These are phyloP conservation scores for Protomyces inundatus DNA, from an alignment of 1,139 yeast genomes.

Conservation along the genomic window DNA sequence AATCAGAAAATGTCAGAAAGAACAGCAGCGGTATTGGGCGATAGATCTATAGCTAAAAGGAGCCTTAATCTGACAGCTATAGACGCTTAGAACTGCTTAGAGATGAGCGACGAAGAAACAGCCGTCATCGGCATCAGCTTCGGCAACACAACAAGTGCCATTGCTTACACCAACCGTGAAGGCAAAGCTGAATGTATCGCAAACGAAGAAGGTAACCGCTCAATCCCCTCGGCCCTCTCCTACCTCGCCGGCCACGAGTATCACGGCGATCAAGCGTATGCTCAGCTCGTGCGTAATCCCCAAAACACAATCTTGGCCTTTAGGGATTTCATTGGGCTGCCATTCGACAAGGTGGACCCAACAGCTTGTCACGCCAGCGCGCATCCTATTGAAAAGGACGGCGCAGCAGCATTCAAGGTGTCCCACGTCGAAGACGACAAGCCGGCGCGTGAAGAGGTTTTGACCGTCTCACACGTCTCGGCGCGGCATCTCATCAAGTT, in stretches of 20 bases:
- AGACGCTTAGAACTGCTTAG: neutral
- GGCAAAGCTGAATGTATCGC: constrained; percentile 96
- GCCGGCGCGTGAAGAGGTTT: constrained; percentile 42
- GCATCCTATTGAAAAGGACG: constrained; percentile 65
- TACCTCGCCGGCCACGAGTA: constrained; percentile 93
- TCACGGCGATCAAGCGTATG: constrained; percentile 94
- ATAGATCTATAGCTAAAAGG: no score
- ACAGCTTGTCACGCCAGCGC: constrained; percentile 61
- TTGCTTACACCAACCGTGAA: constrained; percentile 78
- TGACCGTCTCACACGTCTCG: constrained; percentile 71
- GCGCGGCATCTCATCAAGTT: constrained; percentile 79
- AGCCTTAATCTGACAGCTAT: no score
- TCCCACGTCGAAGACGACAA: constrained; percentile 44
- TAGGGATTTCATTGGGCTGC: constrained; percentile 84
- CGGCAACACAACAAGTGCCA: constrained; percentile 93
- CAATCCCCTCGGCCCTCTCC: constrained; percentile 86
- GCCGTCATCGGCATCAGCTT: constrained; percentile 90
- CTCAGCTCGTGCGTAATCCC: constrained; percentile 88
- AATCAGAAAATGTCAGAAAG: neutral
- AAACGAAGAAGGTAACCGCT: constrained; percentile 98
- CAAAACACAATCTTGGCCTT: constrained; percentile 81
- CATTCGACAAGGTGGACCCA: constrained; percentile 60
- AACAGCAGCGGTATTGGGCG: neutral
- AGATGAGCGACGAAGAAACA: constrained; percentile 28
- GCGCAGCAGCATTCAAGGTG: constrained; percentile 59